Percentiles rank a stretch among this genome's conserved stretches.
These are phyloP conservation scores for Orychophragmus violaceus DNA, from an alignment of 345 rosid species.

Conservation along the genomic window DNA sequence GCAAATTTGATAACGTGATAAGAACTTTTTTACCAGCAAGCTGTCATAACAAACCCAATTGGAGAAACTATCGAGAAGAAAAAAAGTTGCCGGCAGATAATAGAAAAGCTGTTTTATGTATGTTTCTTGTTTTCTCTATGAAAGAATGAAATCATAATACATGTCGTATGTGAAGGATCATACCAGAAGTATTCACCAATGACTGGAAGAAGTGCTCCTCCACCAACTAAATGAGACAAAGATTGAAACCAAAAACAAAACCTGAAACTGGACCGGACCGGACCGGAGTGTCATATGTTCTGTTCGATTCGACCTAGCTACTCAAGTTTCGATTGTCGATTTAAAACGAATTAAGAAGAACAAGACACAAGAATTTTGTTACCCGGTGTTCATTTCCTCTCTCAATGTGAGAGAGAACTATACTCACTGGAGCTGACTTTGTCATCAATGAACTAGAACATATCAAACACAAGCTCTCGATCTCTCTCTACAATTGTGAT, in stretches of 20 bases:
- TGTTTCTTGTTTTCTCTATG: not conserved
- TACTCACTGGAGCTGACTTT: too few species aligned
- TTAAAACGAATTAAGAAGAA: too few species aligned
- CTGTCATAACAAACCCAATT: constrained; percentile 29
- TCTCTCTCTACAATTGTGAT: too few species aligned
- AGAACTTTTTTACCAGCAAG: constrained; percentile 83
- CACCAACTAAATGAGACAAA: constrained; percentile 52
- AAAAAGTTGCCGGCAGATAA: not conserved
- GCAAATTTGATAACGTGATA: constrained; percentile 93
- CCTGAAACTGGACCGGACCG: not conserved
- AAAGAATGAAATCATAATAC: constrained; percentile 28
- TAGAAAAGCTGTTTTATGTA: not conserved
- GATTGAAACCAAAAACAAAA: not conserved
- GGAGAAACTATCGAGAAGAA: not conserved
- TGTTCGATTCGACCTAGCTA: too few species aligned
- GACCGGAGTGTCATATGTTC: constrained; percentile 88
- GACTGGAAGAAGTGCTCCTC: constrained; percentile 97
- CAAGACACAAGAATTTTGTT: too few species aligned
- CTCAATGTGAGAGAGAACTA: too few species aligned
- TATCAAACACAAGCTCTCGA: too few species aligned
- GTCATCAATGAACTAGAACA: too few species aligned
- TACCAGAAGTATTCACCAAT: constrained; percentile 85
- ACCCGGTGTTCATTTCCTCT: too few species aligned
- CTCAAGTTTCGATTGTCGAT: too few species aligned
- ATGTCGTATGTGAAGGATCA: constrained; percentile 96